phyloP scores from a whole-genome alignment of 768 basidiomycete genomes.

The Leucosporidium creatinivorum region DNA sequence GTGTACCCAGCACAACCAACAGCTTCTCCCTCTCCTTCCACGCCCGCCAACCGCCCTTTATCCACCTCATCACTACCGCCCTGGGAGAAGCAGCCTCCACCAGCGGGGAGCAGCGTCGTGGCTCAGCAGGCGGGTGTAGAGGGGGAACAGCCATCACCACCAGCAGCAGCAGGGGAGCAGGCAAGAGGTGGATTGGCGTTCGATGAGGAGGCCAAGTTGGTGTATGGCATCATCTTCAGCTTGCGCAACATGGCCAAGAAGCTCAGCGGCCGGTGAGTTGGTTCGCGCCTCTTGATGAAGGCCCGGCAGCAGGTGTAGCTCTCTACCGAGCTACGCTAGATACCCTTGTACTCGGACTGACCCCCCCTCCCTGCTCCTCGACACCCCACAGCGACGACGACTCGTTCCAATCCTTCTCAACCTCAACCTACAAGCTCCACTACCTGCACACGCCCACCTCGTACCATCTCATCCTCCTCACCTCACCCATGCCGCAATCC shows the following conservation, averaged over 20 bases:
- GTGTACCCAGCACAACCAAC: slow-evolving; percentile 74
- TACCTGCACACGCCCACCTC: slow-evolving; percentile 83
- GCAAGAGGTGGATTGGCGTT: slow-evolving; percentile 64
- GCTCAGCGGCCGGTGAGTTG: slow-evolving; percentile 66
- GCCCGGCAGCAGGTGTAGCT: slow-evolving; percentile 8
- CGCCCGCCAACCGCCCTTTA: slow-evolving; percentile 64
- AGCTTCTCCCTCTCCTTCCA: slow-evolving; percentile 53
- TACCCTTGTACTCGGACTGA: neutral
- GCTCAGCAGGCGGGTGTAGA: neutral
- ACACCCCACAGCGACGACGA: slow-evolving; percentile 59
- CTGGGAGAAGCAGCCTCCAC: slow-evolving; percentile 61
- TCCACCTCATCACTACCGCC: slow-evolving; percentile 41
- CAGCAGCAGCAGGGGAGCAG: too few relatives aligned
- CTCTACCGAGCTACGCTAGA: neutral
- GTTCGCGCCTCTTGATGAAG: slow-evolving; percentile 25
- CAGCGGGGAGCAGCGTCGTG: slow-evolving; percentile 61
- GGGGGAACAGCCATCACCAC: neutral
- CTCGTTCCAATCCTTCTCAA: slow-evolving; percentile 80
- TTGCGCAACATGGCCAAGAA: slow-evolving; percentile 93
- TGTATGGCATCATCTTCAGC: slow-evolving; percentile 89
- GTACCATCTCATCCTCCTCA: slow-evolving; percentile 89
- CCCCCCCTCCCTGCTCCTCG: neutral
- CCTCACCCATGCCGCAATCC: slow-evolving; percentile 46
- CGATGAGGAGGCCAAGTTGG: slow-evolving; percentile 94
- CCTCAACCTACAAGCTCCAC: slow-evolving; percentile 87